A percentile compares a stretch with the other conserved stretches of the same genome.
These are phyloP conservation scores for Fusarium denticulatum DNA, from an alignment of 2,329 filamentous ascomycete species.

Conservation along the genomic window DNA sequence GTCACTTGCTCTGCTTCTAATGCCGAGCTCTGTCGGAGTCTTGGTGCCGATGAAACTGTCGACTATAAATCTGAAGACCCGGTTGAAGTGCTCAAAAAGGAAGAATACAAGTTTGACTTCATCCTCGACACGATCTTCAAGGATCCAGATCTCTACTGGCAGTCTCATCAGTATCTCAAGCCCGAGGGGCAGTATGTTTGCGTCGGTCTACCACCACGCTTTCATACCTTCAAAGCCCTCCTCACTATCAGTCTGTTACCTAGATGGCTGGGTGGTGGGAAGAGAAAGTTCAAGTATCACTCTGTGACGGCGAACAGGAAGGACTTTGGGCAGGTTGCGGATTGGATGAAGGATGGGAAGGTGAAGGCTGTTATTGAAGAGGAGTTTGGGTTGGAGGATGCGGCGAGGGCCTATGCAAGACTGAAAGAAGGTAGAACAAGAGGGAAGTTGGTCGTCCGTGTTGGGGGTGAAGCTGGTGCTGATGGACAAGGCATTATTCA, in stretches of 20 bases:
- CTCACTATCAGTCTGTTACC: constrained; percentile 20
- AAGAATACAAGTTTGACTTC: background rate
- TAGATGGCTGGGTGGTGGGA: constrained; percentile 22
- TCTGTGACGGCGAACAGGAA: constrained; percentile 18
- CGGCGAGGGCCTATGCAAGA: constrained; percentile 3
- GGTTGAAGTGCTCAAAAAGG: background rate
- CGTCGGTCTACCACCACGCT: constrained; percentile 5
- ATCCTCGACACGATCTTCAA: constrained; percentile 25
- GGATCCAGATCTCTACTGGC: constrained; percentile 23
- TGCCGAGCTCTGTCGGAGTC: background rate
- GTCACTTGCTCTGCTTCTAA: constrained; percentile 19
- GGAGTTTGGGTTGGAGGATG: constrained; percentile 15
- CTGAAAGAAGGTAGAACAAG: constrained; percentile 5
- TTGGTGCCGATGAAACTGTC: constrained; percentile 17
- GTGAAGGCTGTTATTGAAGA: constrained; percentile 13
- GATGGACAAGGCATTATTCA: background rate
- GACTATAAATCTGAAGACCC: constrained; percentile 15
- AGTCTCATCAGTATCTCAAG: constrained; percentile 19
- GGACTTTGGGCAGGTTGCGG: constrained; percentile 14
- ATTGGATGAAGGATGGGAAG: constrained; percentile 14
- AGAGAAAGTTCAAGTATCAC: constrained; percentile 25
- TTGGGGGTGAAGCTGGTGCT: background rate
- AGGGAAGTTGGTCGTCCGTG: constrained; percentile 24
- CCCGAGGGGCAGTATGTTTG: constrained; percentile 14
- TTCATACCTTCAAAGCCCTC: constrained; percentile 11